A percentile compares a stretch with the other conserved stretches of the same genome.
phyloP scores from a whole-genome alignment of 805 yeast species.

The Teunomyces atbi region DNA sequence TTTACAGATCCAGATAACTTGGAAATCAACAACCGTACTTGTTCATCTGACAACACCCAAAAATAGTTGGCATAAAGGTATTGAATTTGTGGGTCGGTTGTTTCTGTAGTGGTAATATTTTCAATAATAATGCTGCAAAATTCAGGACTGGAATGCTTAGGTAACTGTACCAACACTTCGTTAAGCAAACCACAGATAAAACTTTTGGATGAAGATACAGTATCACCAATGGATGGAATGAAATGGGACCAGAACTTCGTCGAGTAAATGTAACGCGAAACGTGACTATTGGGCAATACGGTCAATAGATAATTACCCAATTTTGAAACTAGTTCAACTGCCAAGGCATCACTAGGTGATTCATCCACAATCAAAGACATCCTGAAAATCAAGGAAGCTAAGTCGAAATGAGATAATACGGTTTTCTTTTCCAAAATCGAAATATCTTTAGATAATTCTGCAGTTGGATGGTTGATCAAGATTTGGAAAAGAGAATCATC shows the following conservation, averaged over 20 bases:
- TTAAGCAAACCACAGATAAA: conserved; percentile 31
- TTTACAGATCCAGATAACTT: background rate
- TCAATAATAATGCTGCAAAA: conserved; percentile 13
- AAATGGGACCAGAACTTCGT: conserved; percentile 28
- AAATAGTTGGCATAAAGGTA: conserved; percentile 15
- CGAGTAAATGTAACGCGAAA: conserved; percentile 17
- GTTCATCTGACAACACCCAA: conserved; percentile 27
- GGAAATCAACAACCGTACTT: conserved; percentile 13
- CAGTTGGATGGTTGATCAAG: conserved; percentile 11
- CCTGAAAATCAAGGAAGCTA: conserved; percentile 29
- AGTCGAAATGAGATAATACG: conserved; percentile 48
- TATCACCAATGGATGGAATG: background rate
- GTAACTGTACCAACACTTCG: conserved; percentile 35
- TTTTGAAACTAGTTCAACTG: conserved; percentile 42
- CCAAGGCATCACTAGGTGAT: conserved; percentile 7
- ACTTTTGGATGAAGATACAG: conserved; percentile 18
- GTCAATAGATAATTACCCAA: conserved; percentile 38
- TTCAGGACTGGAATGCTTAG: conserved; percentile 8
- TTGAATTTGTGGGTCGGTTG: conserved; percentile 14
- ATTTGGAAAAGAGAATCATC: conserved; percentile 13
- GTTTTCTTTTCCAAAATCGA: conserved; percentile 21
- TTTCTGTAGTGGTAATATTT: background rate
- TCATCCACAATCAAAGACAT: conserved; percentile 1
- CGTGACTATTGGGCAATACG: conserved; percentile 10
- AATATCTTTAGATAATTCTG: conserved; percentile 3